Conservation (phyloP, 805 yeast genomes). For the Kluyveromyces siamensis region DNA sequence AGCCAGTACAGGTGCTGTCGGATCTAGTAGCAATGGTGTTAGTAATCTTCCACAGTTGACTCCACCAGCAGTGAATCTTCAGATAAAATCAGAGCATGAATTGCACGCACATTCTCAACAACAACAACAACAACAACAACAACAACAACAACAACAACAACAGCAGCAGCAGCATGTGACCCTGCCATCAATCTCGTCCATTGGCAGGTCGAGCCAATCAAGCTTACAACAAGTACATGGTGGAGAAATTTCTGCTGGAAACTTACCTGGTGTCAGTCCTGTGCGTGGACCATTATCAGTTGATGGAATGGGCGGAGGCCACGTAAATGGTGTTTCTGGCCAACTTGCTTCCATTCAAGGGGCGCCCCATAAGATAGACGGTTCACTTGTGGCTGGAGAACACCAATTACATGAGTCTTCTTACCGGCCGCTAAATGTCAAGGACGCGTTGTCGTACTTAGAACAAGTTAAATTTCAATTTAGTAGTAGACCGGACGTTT, state of each 20-base stretch:
- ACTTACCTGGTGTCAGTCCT: neutral
- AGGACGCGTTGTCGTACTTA: constrained; percentile 89
- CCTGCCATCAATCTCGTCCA: constrained; percentile 1
- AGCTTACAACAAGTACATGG: neutral
- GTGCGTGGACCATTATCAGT: neutral
- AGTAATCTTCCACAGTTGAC: constrained; percentile 2
- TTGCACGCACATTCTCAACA: constrained; percentile 8
- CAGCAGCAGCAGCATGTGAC: constrained; percentile 12
- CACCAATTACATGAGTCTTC: constrained; percentile 16
- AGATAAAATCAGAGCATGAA: constrained; percentile 12
- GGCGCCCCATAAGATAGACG: neutral
- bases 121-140: constrained; percentile 9
- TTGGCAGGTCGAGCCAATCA: neutral
- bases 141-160: constrained; percentile 9
- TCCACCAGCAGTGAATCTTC: constrained; percentile 2
- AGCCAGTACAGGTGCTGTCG: neutral
- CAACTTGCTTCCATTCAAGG: neutral
- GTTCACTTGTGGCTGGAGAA: constrained; percentile 2
- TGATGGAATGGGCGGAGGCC: neutral
- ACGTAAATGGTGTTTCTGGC: neutral
- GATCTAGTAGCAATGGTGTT: neutral
- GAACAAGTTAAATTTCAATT: constrained; percentile 95
- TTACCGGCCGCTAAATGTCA: constrained; percentile 82
- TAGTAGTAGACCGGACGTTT: constrained; percentile 86
- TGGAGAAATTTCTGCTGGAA: neutral